Evolutionary conservation across 371 early-diverging fungal species (phyloP).

Genomic region (Phascolomyces articulosus): DNA sequence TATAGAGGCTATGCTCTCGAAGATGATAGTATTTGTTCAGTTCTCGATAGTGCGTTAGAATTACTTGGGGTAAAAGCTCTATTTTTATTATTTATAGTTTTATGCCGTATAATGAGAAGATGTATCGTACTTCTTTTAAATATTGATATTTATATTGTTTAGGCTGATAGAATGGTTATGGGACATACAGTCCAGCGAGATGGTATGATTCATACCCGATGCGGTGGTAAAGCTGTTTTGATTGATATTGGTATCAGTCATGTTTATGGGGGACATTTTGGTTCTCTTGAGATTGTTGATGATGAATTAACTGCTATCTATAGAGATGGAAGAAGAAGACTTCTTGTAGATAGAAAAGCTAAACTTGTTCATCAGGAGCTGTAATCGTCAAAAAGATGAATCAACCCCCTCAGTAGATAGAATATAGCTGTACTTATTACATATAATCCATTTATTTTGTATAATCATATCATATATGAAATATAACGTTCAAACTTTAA

Average conservation of each 20-base stretch:
- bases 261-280: conserved; percentile 65
- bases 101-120: too few relatives aligned
- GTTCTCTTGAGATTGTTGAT: conserved; percentile 62
- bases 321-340: conserved; percentile 15
- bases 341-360: neutral
- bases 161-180: conserved; percentile 78
- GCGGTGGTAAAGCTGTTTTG: conserved; percentile 62
- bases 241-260: conserved; percentile 79
- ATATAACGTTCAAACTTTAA: too few relatives aligned
- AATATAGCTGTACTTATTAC: too few relatives aligned
- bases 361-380: neutral
- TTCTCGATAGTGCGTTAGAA: conserved; percentile 54
- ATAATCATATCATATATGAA: too few relatives aligned
- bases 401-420: too few relatives aligned
- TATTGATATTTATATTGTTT: conserved; percentile 2
- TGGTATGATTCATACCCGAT: conserved; percentile 67
- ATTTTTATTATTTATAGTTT: too few relatives aligned
- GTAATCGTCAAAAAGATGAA: too few relatives aligned
- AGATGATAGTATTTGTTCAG: conserved; percentile 53
- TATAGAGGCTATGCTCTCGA: conserved; percentile 72
- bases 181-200: conserved; percentile 77
- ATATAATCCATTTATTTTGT: too few relatives aligned
- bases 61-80: conserved; percentile 48
- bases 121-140: too few relatives aligned
- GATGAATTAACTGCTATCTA: conserved; percentile 35